These are phyloP conservation scores for Solanum paucissectum DNA, from an alignment of 257 asterid genomes.

Conservation along the genomic window DNA sequence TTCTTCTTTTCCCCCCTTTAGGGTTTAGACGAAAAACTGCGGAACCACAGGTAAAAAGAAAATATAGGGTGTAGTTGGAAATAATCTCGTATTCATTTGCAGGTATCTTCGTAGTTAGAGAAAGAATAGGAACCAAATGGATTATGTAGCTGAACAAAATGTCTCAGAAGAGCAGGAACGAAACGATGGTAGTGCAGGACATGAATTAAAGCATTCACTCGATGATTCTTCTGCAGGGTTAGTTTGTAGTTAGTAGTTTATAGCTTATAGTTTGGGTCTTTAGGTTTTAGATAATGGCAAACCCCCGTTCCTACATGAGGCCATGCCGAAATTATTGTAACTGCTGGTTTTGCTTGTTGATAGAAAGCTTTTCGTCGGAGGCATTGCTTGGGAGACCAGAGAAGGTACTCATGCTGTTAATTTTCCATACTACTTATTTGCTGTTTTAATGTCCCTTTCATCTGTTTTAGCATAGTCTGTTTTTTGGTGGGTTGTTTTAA, in stretches of 20 bases:
- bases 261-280: background rate
- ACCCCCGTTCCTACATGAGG: slow-evolving; percentile 25
- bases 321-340: slow-evolving; percentile 41
- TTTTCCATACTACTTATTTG: background rate
- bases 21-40: slow-evolving; percentile 8
- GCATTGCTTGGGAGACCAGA: slow-evolving; percentile 99
- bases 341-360: slow-evolving; percentile 70
- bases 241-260: slow-evolving; percentile 64
- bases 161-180: slow-evolving; percentile 47
- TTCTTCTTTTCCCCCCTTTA: background rate
- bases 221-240: slow-evolving; percentile 97
- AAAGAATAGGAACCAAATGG: slow-evolving; percentile 50
- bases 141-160: slow-evolving; percentile 67
- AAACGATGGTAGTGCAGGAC: slow-evolving; percentile 80
- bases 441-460: background rate
- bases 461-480: background rate
- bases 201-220: slow-evolving; percentile 48
- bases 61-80: slow-evolving; percentile 3
- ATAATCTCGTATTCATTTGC: slow-evolving; percentile 41
- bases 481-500: background rate
- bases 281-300: slow-evolving; percentile 1
- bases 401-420: slow-evolving; percentile 45
- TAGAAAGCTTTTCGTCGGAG: slow-evolving; percentile 99
- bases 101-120: slow-evolving; percentile 53
- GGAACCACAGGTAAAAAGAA: slow-evolving; percentile 9